A percentile compares a stretch with the other conserved stretches of the same genome.
Conservation (phyloP, 2,329 filamentous ascomycete species). For the Rasamsonia emersonii region DNA sequence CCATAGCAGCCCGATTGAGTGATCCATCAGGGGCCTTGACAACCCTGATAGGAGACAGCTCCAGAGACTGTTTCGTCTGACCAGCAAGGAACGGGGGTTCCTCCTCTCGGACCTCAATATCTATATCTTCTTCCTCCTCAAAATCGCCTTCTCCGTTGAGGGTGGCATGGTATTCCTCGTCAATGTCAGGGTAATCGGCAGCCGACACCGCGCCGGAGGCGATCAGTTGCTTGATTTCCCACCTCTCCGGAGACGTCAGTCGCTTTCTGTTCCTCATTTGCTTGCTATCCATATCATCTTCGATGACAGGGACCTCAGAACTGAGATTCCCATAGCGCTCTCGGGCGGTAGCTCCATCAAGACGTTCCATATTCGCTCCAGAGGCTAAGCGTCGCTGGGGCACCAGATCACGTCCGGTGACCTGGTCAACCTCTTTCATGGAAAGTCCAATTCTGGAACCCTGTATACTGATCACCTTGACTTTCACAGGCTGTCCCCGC, state of each 20-base stretch:
- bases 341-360: constrained; percentile 53
- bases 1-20: constrained; percentile 92
- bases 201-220: constrained; percentile 89
- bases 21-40: constrained; percentile 98
- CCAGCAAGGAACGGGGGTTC: constrained; percentile 93
- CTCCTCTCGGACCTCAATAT: constrained; percentile 93
- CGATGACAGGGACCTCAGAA: constrained; percentile 54
- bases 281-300: constrained; percentile 50
- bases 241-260: constrained; percentile 91
- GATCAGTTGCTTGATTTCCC: constrained; percentile 96
- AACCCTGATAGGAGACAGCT: constrained; percentile 89
- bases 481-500: constrained; percentile 74
- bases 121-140: constrained; percentile 90
- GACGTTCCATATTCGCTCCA: constrained; percentile 77
- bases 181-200: constrained; percentile 86
- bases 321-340: constrained; percentile 49
- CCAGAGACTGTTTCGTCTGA: constrained; percentile 92
- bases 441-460: constrained; percentile 74
- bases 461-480: constrained; percentile 86
- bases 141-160: constrained; percentile 78
- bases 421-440: constrained; percentile 96
- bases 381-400: constrained; percentile 72
- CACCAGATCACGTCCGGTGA: constrained; percentile 71
- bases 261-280: constrained; percentile 67
- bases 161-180: constrained; percentile 87